These are phyloP conservation scores for Metschnikowia shivogae DNA, from an alignment of 805 yeast species.

Conservation along the genomic window DNA sequence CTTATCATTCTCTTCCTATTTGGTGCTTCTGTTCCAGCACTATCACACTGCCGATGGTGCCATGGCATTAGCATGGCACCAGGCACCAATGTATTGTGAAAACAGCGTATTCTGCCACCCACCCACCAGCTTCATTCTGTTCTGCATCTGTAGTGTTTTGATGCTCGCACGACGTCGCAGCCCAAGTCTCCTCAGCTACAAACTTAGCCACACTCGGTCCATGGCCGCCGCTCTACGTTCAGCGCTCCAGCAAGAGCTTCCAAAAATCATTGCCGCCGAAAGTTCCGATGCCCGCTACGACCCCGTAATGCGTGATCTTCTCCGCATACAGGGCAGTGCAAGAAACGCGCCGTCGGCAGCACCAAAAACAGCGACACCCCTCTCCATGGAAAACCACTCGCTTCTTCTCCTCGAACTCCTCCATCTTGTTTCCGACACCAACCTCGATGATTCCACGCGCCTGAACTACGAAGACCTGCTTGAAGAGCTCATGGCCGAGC, in stretches of 20 bases:
- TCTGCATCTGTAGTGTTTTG: neutral
- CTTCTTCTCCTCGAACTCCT: slow-evolving; percentile 28
- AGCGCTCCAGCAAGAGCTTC: slow-evolving; percentile 5
- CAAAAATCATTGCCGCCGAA: slow-evolving; percentile 5
- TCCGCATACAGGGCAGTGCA: slow-evolving; percentile 21
- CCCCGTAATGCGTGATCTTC: slow-evolving; percentile 31
- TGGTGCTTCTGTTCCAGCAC: too few species aligned
- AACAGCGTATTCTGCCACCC: too few species aligned
- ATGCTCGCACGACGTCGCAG: slow-evolving; percentile 1
- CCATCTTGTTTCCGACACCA: slow-evolving; percentile 25
- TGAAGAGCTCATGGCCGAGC: slow-evolving; percentile 23
- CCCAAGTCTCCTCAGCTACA: too few species aligned
- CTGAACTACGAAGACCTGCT: slow-evolving; percentile 27
- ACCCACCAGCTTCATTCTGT: too few species aligned
- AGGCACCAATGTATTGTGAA: too few species aligned
- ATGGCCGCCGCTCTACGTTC: slow-evolving; percentile 3
- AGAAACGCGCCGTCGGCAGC: neutral
- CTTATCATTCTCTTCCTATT: too few species aligned
- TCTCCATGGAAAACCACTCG: slow-evolving; percentile 31
- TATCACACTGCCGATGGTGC: too few species aligned
- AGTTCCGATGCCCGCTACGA: slow-evolving; percentile 17
- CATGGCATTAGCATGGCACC: too few species aligned
- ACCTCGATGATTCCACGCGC: slow-evolving; percentile 27
- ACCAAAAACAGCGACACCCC: neutral
- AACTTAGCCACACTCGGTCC: neutral